Evolutionary conservation across 1,284 basidiomycete genomes (phyloP), one percentile per base, ranked within the genome.

Genomic region (Naganishia albida): DNA sequence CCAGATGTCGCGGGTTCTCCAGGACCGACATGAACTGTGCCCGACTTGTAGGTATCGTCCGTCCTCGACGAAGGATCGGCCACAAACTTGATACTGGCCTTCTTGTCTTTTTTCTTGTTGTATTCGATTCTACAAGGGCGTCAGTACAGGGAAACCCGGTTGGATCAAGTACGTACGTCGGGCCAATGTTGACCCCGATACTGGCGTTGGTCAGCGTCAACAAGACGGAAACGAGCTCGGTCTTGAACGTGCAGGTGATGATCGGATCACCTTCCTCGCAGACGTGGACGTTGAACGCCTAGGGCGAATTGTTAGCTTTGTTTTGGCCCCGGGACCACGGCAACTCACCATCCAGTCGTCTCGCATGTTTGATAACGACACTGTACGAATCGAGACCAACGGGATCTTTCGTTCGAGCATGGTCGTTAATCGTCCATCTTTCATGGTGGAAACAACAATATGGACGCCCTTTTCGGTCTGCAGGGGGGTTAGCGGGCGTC

Each of bases 91-190:
- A 99, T 93, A 64, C 86, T 82, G 2, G 89, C 87, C 75, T 88
- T 88, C 83, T 99, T 99, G 72, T 95, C 94, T 80, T 93, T 98
- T 85, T 98, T 99, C 84, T 99, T 99, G 46, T 85, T 83, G 76
- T 96, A 99, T 55, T 90, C 86, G 67, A 96, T 81, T 1, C 91
- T 94, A 66, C 12, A 60, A 13, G 42, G 30, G 25, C 18, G 26
- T 59, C 66, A 57, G 62, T 44, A 23, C 54, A 40, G 38, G 8
- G 34, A 34, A 23, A 52, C 40, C 25, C 15, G 53, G 16, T 26
- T 67, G 44, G 34, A 23, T 28, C 40, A 15, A 25, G 13, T 4
- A 81, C 90, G 72, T 75, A 94, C 90, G 83, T 85, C 25, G 91
- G 88, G 0, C 84, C 86, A 70, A 95, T 86, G 51, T 85, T 79